These are phyloP conservation scores for Yamadazyma siamensis DNA, from an alignment of 1,139 yeast genomes.

Conservation along the genomic window DNA sequence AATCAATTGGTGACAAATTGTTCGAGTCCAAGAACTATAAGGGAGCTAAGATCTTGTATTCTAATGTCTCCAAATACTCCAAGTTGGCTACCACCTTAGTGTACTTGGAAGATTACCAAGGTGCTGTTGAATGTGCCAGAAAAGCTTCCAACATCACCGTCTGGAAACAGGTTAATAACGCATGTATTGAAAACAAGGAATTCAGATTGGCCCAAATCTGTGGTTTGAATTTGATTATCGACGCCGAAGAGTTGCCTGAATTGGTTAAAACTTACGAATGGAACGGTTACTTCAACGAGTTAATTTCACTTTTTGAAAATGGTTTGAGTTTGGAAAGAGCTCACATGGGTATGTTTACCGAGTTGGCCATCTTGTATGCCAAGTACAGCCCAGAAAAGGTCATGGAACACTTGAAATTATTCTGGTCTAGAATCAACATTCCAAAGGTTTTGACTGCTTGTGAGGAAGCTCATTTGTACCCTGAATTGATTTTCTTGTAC, in stretches of 20 bases:
- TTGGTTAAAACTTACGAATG: conserved; percentile 83
- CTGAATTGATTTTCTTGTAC: conserved; percentile 91
- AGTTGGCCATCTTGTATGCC: conserved; percentile 84
- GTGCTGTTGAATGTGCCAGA: conserved; percentile 98
- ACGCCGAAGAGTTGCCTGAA: conserved; percentile 95
- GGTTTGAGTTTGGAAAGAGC: conserved; percentile 97
- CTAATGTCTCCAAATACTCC: conserved; percentile 88
- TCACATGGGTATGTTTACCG: conserved; percentile 99
- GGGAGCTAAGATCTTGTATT: conserved; percentile 86
- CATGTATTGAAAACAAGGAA: conserved; percentile 93
- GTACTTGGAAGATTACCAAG: conserved; percentile 85
- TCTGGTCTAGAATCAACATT: conserved; percentile 97
- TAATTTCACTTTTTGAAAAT: conserved; percentile 88
- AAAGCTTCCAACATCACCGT: conserved; percentile 92
- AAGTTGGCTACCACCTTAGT: conserved; percentile 95
- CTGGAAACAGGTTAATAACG: conserved; percentile 97
- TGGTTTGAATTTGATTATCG: conserved; percentile 94
- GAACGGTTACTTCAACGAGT: conserved; percentile 88
- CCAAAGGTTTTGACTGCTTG: conserved; percentile 96
- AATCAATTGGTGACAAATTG: conserved; percentile 87
- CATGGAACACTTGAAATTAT: conserved; percentile 93
- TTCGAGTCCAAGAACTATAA: conserved; percentile 80
- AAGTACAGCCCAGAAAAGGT: conserved; percentile 89
- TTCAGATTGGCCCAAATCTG: conserved; percentile 97
- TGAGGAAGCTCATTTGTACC: conserved; percentile 93